phyloP scores from a whole-genome alignment of 257 asterid genomes.

The Lycium ferocissimum region DNA sequence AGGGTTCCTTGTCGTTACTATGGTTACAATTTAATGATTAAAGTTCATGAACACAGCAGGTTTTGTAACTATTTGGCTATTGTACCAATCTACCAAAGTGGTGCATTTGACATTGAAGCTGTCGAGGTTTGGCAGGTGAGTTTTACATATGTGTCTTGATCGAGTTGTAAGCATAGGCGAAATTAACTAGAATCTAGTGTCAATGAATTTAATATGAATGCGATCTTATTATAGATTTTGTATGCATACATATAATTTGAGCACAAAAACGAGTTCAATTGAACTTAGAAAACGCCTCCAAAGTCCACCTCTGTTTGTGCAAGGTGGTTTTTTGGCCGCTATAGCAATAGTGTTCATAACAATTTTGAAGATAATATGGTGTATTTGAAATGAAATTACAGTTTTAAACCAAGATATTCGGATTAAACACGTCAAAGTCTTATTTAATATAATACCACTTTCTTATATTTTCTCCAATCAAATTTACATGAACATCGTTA shows the following conservation, averaged over 20 bases:
- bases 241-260: neutral
- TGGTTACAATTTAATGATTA: slow-evolving; percentile 49
- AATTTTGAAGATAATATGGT: too few species aligned
- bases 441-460: neutral
- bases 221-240: too few species aligned
- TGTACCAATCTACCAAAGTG: slow-evolving; percentile 59
- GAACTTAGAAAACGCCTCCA: neutral
- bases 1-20: slow-evolving; percentile 56
- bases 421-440: too few species aligned
- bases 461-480: neutral
- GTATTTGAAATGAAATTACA: too few species aligned
- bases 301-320: neutral
- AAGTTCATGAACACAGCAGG: slow-evolving; percentile 62
- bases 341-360: too few species aligned
- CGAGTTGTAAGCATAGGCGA: neutral
- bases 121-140: slow-evolving; percentile 69
- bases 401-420: too few species aligned
- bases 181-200: neutral
- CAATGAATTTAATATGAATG: neutral
- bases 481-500: neutral
- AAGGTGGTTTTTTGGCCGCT: too few species aligned
- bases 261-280: neutral
- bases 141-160: neutral
- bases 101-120: slow-evolving; percentile 52
- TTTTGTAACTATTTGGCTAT: slow-evolving; percentile 65